Conservation (phyloP, 2,329 filamentous ascomycete species). For the Exserohilum rostratum region DNA sequence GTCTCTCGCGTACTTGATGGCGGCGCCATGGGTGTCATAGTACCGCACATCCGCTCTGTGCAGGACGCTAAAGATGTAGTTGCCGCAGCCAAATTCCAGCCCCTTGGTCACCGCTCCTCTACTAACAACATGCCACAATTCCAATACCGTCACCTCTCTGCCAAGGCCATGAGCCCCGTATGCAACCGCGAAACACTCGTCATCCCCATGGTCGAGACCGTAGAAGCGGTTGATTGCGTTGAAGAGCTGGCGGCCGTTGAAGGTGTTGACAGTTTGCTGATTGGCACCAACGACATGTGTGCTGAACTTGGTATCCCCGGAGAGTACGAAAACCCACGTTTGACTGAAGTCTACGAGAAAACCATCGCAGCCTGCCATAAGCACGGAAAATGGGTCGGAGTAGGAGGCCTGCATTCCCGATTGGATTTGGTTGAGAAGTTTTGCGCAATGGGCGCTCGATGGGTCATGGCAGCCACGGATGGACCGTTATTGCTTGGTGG, state of each 20-base stretch:
- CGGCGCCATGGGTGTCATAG: conserved; percentile 51
- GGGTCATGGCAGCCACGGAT: conserved; percentile 50
- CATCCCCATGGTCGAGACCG: conserved; percentile 54
- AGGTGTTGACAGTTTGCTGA: conserved; percentile 53
- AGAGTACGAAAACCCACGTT: conserved; percentile 45
- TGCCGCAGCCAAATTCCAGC: conserved; percentile 48
- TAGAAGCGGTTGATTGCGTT: conserved; percentile 46
- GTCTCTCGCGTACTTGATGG: conserved; percentile 50
- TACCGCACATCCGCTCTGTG: conserved; percentile 51
- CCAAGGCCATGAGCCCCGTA: conserved; percentile 43
- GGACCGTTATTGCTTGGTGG: conserved; percentile 46
- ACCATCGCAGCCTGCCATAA: conserved; percentile 49
- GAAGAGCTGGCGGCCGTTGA: conserved; percentile 52
- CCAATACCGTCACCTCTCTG: conserved; percentile 45
- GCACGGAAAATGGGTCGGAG: conserved; percentile 50
- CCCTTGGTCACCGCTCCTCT: conserved; percentile 46
- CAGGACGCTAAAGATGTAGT: conserved; percentile 49
- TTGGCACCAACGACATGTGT: conserved; percentile 55
- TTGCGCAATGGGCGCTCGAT: conserved; percentile 48
- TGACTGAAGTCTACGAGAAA: conserved; percentile 36
- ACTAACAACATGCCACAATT: conserved; percentile 48
- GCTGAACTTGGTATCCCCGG: conserved; percentile 54
- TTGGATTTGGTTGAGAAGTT: conserved; percentile 53
- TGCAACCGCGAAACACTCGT: conserved; percentile 48
- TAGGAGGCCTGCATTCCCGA: conserved; percentile 51